phyloP scores from a whole-genome alignment of 257 asterid genomes.

The Vinca minor region DNA sequence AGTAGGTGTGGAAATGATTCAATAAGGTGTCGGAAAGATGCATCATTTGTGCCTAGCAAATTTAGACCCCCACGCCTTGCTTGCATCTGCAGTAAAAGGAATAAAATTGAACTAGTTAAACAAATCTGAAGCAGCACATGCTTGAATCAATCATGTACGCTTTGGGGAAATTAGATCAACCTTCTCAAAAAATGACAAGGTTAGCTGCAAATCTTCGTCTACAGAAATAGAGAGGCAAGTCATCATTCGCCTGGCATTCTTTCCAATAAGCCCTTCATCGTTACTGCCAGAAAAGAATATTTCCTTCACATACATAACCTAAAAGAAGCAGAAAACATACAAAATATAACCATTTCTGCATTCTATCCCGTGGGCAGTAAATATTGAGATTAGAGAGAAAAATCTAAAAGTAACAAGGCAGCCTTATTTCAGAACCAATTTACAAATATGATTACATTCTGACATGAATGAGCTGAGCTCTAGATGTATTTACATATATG shows the following conservation, averaged over 20 bases:
- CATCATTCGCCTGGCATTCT: conserved; percentile 79
- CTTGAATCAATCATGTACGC: not conserved
- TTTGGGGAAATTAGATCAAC: conserved; percentile 24
- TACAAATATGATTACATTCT: not conserved
- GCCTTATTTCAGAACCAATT: too few relatives aligned
- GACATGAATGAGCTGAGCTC: not conserved
- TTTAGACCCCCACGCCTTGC: conserved; percentile 94
- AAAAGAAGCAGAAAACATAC: conserved; percentile 20
- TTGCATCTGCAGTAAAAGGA: conserved; percentile 46
- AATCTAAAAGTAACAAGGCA: not conserved
- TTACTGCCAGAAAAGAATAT: conserved; percentile 63
- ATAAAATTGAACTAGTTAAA: not conserved
- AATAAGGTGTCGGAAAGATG: conserved; percentile 60
- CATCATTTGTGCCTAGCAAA: conserved; percentile 44
- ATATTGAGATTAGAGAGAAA: not conserved
- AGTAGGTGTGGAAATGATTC: conserved; percentile 90
- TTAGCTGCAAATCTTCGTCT: conserved; percentile 88
- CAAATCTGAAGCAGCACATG: not conserved
- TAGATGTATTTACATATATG: not conserved
- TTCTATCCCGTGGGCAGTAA: not conserved
- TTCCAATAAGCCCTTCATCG: conserved; percentile 43
- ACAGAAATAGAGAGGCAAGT: conserved; percentile 56
- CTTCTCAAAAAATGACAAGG: conserved; percentile 87
- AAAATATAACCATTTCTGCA: conserved; percentile 4
- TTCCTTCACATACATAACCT: conserved; percentile 86